Evolutionary conservation across 768 basidiomycete genomes (phyloP), one percentile per base, ranked within the genome.

Genomic region (Leccinum subtestaceum): DNA sequence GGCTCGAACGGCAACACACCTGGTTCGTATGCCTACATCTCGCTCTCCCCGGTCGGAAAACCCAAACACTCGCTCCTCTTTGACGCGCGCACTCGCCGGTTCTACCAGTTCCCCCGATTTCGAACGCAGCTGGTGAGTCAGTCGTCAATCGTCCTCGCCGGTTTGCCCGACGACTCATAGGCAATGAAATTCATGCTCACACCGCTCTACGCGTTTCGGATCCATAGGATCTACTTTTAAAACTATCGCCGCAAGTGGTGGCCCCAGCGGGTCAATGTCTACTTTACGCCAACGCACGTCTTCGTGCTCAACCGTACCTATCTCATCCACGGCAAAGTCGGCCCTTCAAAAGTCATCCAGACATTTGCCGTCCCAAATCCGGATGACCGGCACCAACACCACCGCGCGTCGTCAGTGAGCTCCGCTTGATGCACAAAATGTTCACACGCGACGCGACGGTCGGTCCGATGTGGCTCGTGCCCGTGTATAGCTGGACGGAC

Each of bases 351-450:
- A 53, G 27, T 27, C 27, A 49, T 68, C 25, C 67, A 69, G 45
- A 60, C 40, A 2, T 69, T 67, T 23, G 21, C 62, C 17, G 6
- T 68, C 23, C 67, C 67, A 25, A 17, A 38, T 17, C 11, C 15
- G 15, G 36, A 7, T 38, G 36, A 38, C 17, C 40, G 5, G 34
- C 15, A 38, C 49, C 5, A 8, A 27, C 27, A 27, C 27, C 7
- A 27, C 27, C 27, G 27, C 27, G 25, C 27, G 19, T 29, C 21
- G 59, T 63, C 40, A 9, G 4, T 43, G 62, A 66, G 29, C 64
- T 67, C 47, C 64, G 63, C n/a, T 58, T 66, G 19, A 68, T 52
- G 4, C 66, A 68, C 13, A 60, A 69, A 43, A 21, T 25, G 4
- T 46, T 56, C 52, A 52, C 52, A 7, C 56, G 55, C 4, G 46